Percentiles rank a stretch among this genome's conserved stretches.
Conservation (phyloP, 352 stramenopile species). For the Elongisporangium prolatum region DNA sequence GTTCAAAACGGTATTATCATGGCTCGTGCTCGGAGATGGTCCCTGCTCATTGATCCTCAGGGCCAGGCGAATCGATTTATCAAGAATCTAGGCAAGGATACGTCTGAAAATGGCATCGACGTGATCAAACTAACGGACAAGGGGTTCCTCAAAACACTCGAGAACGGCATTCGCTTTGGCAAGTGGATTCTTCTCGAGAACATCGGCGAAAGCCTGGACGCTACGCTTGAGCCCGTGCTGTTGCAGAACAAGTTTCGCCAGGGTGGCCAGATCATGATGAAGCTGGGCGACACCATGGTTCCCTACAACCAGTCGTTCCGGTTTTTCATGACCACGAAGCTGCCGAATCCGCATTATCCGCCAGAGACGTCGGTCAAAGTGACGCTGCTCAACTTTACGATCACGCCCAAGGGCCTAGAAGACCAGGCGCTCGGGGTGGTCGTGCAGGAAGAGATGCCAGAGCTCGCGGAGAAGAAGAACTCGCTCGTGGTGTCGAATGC, state of each 20-base stretch:
- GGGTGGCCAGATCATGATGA: slow-evolving; percentile 90
- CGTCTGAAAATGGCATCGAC: slow-evolving; percentile 90
- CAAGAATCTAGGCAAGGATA: slow-evolving; percentile 79
- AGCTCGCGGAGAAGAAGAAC: slow-evolving; percentile 89
- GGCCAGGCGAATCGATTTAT: slow-evolving; percentile 92
- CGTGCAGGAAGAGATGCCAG: slow-evolving; percentile 87
- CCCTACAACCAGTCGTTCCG: slow-evolving; percentile 89
- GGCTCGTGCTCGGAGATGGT: slow-evolving; percentile 73
- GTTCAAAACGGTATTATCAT: slow-evolving; percentile 95
- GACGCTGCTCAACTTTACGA: slow-evolving; percentile 91
- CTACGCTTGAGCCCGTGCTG: slow-evolving; percentile 87
- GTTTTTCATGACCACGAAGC: slow-evolving; percentile 92
- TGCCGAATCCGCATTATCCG: slow-evolving; percentile 91
- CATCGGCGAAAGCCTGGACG: slow-evolving; percentile 86
- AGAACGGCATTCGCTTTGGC: slow-evolving; percentile 89
- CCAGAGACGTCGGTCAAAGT: slow-evolving; percentile 92
- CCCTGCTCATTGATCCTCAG: slow-evolving; percentile 89
- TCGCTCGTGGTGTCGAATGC: slow-evolving; percentile 88
- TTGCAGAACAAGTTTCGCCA: slow-evolving; percentile 92
- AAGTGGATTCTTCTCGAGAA: slow-evolving; percentile 91
- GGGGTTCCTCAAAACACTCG: slow-evolving; percentile 78
- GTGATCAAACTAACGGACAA: slow-evolving; percentile 89
- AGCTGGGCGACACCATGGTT: slow-evolving; percentile 88
- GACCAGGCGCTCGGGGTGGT: slow-evolving; percentile 89
- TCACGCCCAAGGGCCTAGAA: slow-evolving; percentile 89